Conservation (phyloP, 2,329 filamentous ascomycete species). For the Elsinoe australis region DNA sequence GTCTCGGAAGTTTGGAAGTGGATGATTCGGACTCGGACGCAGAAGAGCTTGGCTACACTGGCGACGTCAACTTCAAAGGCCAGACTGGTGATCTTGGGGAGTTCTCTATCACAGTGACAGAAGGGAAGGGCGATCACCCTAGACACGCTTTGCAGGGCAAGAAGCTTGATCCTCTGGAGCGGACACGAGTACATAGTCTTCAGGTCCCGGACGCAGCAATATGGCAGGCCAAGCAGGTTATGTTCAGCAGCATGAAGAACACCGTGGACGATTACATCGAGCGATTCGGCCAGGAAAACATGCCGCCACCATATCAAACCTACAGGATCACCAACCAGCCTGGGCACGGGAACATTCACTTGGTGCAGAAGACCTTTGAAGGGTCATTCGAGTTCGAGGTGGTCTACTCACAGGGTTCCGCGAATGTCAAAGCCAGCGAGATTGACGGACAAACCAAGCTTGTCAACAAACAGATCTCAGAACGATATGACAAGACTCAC, state of each 20-base stretch:
- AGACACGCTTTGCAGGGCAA: slow-evolving; percentile 55
- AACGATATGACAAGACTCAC: slow-evolving; percentile 66
- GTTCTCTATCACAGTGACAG: slow-evolving; percentile 71
- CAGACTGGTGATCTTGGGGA: slow-evolving; percentile 64
- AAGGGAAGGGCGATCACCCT: slow-evolving; percentile 53
- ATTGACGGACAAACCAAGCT: slow-evolving; percentile 62
- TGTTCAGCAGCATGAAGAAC: slow-evolving; percentile 58
- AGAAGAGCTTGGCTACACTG: slow-evolving; percentile 50
- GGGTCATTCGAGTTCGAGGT: slow-evolving; percentile 89
- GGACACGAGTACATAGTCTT: slow-evolving; percentile 68
- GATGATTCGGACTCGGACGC: slow-evolving; percentile 43
- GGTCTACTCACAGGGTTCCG: slow-evolving; percentile 74
- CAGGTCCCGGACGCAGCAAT: slow-evolving; percentile 57
- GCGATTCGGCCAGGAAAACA: slow-evolving; percentile 55
- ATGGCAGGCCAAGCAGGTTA: slow-evolving; percentile 72
- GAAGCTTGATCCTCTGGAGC: slow-evolving; percentile 62
- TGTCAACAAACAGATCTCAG: slow-evolving; percentile 60
- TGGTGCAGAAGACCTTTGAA: slow-evolving; percentile 86
- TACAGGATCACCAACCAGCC: slow-evolving; percentile 69
- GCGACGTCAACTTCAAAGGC: slow-evolving; percentile 62
- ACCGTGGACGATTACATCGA: slow-evolving; percentile 53
- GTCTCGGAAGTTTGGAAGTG: slow-evolving; percentile 58
- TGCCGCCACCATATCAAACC: slow-evolving; percentile 75
- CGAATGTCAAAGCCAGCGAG: slow-evolving; percentile 41
- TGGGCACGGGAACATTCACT: slow-evolving; percentile 68